phyloP scores from a whole-genome alignment of 1,284 basidiomycete genomes.

The Ganoderma meredithae region DNA sequence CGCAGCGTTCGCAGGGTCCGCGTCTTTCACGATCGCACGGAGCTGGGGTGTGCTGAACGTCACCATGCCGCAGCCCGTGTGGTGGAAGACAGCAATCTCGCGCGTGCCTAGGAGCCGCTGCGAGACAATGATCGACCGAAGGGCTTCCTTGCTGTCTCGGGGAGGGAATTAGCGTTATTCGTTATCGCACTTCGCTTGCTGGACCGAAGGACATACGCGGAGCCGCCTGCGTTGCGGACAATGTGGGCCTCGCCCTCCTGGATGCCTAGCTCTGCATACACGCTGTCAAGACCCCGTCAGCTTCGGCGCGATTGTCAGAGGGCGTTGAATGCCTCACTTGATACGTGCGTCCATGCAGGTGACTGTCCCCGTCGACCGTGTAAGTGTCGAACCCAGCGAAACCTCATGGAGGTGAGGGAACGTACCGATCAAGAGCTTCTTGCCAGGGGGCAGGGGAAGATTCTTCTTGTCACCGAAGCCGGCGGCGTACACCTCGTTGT shows the following conservation, averaged over 20 bases:
- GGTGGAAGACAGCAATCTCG: conserved; percentile 71
- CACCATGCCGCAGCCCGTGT: conserved; percentile 75
- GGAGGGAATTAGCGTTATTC: background rate
- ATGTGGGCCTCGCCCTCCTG: conserved; percentile 73
- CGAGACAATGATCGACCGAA: conserved; percentile 73
- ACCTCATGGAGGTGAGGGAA: conserved; percentile 18
- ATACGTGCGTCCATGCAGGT: conserved; percentile 78
- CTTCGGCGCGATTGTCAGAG: background rate
- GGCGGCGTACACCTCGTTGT: conserved; percentile 51
- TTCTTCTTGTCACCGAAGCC: conserved; percentile 54
- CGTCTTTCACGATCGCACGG: conserved; percentile 57
- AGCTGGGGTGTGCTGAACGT: conserved; percentile 62
- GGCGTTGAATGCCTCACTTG: conserved; percentile 41
- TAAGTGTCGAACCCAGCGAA: background rate
- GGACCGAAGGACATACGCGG: conserved; percentile 53
- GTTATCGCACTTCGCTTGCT: background rate
- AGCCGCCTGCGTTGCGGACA: conserved; percentile 72
- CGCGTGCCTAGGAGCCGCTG: conserved; percentile 72
- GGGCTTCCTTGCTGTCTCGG: conserved; percentile 57
- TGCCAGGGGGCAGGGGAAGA: conserved; percentile 57
- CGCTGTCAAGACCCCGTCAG: conserved; percentile 44
- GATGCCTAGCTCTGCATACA: conserved; percentile 64
- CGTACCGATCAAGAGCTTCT: conserved; percentile 56
- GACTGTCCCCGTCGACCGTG: conserved; percentile 44
- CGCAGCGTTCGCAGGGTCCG: conserved; percentile 47